Evolutionary conservation across 768 basidiomycete species (phyloP).

Genomic region (Auricularia heimuer): DNA sequence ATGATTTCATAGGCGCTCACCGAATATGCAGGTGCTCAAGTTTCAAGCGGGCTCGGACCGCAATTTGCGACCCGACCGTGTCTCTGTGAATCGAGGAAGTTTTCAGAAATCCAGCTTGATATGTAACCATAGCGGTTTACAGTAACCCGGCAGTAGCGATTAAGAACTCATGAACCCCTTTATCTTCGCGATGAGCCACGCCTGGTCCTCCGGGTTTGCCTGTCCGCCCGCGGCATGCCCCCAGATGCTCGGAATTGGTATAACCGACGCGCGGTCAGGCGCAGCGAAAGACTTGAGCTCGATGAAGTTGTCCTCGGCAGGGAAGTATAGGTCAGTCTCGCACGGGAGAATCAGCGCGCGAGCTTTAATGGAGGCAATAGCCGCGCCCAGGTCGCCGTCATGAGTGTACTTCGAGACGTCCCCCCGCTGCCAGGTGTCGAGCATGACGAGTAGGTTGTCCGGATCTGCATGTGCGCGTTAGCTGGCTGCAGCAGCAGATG

Average conservation of each 20-base stretch:
- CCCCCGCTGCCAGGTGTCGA: constrained; percentile 6
- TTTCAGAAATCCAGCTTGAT: no score
- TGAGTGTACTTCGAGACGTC: constrained; percentile 6
- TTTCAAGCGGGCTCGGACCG: no score
- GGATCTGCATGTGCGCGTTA: background rate
- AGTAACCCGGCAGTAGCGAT: no score
- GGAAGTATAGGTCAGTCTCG: constrained; percentile 9
- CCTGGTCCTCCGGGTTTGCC: constrained; percentile 1
- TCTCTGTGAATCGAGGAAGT: no score
- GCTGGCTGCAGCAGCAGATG: background rate
- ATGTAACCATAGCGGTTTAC: no score
- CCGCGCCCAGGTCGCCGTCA: constrained; percentile 5
- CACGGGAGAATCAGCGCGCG: constrained; percentile 6
- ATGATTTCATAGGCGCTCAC: no score
- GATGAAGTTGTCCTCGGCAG: background rate
- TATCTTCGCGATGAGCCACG: background rate
- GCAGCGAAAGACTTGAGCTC: constrained; percentile 2
- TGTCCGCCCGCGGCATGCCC: constrained; percentile 2
- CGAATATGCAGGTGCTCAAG: no score
- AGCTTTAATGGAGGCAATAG: constrained; percentile 5
- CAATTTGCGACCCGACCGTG: no score
- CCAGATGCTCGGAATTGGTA: constrained; percentile 2
- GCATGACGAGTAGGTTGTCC: constrained; percentile 6
- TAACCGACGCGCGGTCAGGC: background rate
- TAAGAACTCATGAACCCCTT: background rate